phyloP scores from a whole-genome alignment of 1,284 basidiomycete genomes.

The Agroathelia rolfsii region DNA sequence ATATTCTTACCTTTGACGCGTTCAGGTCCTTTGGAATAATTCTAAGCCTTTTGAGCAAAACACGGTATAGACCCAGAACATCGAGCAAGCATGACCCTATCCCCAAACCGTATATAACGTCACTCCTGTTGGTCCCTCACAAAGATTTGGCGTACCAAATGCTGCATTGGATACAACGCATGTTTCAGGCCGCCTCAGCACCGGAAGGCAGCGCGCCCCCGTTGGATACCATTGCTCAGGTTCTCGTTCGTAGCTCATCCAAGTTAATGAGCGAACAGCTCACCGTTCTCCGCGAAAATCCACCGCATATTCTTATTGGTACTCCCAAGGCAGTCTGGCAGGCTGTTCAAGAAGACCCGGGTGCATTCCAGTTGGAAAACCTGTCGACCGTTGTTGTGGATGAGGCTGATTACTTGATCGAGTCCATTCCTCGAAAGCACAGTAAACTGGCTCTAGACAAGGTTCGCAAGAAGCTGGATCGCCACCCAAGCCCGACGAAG shows the following conservation, averaged over 20 bases:
- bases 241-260: conserved; percentile 42
- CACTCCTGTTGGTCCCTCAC: conserved; percentile 65
- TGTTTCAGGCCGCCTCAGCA: conserved; percentile 27
- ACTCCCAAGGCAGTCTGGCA: conserved; percentile 63
- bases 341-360: conserved; percentile 32
- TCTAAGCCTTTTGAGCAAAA: conserved; percentile 53
- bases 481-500: conserved; percentile 49
- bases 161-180: conserved; percentile 53
- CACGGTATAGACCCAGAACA: conserved; percentile 20
- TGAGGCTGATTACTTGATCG: conserved; percentile 64
- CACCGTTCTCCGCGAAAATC: conserved; percentile 27
- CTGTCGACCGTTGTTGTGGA: conserved; percentile 58
- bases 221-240: conserved; percentile 40
- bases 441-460: conserved; percentile 26
- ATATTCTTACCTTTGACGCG: conserved; percentile 2
- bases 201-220: conserved; percentile 17
- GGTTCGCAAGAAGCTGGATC: conserved; percentile 25
- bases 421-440: conserved; percentile 32
- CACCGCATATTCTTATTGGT: conserved; percentile 59
- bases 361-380: conserved; percentile 31
- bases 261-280: too few species aligned
- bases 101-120: conserved; percentile 24
- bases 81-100: conserved; percentile 9
- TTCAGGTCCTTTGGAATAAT: conserved; percentile 61
- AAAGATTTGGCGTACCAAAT: conserved; percentile 64